phyloP scores from a whole-genome alignment of 345 rosid genomes.

The Trapa bicornis region DNA sequence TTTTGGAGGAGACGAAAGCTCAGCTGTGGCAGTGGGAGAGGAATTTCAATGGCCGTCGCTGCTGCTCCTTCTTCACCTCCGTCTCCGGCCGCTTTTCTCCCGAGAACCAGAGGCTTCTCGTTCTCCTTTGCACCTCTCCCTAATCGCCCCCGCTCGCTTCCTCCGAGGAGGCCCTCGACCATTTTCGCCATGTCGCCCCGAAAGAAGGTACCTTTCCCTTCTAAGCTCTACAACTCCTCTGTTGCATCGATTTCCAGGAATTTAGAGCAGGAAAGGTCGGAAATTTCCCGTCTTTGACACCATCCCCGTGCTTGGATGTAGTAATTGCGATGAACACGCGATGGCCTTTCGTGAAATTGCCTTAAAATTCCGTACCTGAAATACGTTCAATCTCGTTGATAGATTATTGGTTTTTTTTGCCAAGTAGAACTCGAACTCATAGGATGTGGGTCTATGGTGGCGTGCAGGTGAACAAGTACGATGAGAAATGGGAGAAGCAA shows the following conservation, averaged over 20 bases:
- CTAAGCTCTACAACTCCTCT: neutral
- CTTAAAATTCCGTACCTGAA: neutral
- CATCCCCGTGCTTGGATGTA: neutral
- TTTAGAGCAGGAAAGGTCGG: neutral
- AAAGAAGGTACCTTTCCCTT: conserved; percentile 39
- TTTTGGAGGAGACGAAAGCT: neutral
- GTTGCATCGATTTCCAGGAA: neutral
- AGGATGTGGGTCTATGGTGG: neutral
- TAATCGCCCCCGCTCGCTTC: conserved; percentile 11
- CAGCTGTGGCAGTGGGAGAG: neutral
- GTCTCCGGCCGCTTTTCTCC: conserved; percentile 31
- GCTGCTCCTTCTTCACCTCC: conserved; percentile 13
- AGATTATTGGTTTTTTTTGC: too few relatives aligned
- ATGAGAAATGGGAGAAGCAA: conserved; percentile 55
- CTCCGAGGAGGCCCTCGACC: conserved; percentile 25
- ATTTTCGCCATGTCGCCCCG: conserved; percentile 74
- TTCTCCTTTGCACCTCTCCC: conserved; percentile 9
- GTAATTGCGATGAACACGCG: neutral
- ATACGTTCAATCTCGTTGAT: too few relatives aligned
- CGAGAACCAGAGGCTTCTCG: conserved; percentile 16
- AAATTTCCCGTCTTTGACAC: neutral
- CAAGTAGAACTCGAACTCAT: neutral
- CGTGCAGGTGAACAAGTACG: conserved; percentile 64
- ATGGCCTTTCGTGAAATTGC: neutral
- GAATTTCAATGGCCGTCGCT: conserved; percentile 41